These are phyloP conservation scores for Cladophialophora immunda DNA, from an alignment of 2,329 filamentous ascomycete genomes.

Conservation along the genomic window DNA sequence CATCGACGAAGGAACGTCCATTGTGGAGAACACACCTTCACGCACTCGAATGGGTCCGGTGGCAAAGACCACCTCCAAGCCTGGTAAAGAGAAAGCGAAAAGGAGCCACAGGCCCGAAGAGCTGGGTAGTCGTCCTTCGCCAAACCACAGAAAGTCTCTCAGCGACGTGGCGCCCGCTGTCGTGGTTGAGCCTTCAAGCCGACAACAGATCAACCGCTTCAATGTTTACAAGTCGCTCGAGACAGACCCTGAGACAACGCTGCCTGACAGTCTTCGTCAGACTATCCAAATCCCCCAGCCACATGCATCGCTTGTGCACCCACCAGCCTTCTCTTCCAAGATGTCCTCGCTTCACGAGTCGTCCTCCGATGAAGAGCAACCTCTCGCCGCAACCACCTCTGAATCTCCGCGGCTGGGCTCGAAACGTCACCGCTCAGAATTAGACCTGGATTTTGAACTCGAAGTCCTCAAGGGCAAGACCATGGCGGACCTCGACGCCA, in stretches of 20 bases:
- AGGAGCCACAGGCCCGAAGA: conserved; percentile 5
- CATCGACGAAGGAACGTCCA: conserved; percentile 13
- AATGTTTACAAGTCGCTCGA: conserved; percentile 20
- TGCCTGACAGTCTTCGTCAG: conserved; percentile 3
- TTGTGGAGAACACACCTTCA: conserved; percentile 31
- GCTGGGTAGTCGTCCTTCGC: conserved; percentile 8
- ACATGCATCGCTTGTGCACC: conserved; percentile 13
- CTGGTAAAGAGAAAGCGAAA: conserved; percentile 2
- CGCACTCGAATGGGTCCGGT: conserved; percentile 23
- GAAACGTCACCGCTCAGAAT: conserved; percentile 34
- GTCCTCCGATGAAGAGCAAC: conserved; percentile 37
- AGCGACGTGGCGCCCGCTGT: conserved; percentile 8
- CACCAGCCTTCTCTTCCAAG: conserved; percentile 34
- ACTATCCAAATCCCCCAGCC: conserved; percentile 3
- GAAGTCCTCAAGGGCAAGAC: conserved; percentile 55
- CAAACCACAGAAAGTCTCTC: conserved; percentile 18
- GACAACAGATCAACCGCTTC: conserved; percentile 26
- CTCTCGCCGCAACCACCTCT: neutral
- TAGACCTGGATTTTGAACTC: conserved; percentile 59
- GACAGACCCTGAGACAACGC: neutral
- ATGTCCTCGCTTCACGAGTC: conserved; percentile 36
- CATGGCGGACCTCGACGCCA: conserved; percentile 58
- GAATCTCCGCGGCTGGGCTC: conserved; percentile 8
- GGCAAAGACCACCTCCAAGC: neutral
- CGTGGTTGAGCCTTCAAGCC: conserved; percentile 9